Conservation (phyloP, 2,329 filamentous ascomycete species). For the Leptographium radiaticola region DNA sequence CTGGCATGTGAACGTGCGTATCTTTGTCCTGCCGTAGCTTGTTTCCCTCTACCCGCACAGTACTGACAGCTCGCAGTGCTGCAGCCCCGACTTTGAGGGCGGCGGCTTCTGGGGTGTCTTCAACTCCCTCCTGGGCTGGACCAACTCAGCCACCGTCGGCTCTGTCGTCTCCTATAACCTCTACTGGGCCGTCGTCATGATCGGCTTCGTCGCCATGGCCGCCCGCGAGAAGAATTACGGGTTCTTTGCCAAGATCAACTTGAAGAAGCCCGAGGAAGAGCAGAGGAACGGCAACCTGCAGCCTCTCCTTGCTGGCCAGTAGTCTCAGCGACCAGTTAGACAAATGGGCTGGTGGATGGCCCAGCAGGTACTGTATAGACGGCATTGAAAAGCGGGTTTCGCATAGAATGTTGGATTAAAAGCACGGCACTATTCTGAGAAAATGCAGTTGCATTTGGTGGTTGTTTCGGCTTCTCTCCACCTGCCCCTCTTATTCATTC, state of each 20-base stretch:
- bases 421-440: too few species aligned
- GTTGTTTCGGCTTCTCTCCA: too few species aligned
- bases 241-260: background rate
- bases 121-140: slow-evolving; percentile 77
- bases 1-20: slow-evolving; percentile 53
- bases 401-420: too few species aligned
- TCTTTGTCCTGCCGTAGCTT: too few species aligned
- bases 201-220: slow-evolving; percentile 8
- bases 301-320: slow-evolving; percentile 4
- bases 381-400: too few species aligned
- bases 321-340: too few species aligned
- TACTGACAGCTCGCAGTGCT: slow-evolving; percentile 43
- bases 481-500: too few species aligned
- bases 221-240: slow-evolving; percentile 6
- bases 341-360: too few species aligned
- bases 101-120: slow-evolving; percentile 71
- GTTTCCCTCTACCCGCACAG: background rate
- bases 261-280: background rate
- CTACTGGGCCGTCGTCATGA: slow-evolving; percentile 52
- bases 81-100: slow-evolving; percentile 60
- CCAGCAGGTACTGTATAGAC: too few species aligned
- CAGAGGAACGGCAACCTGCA: slow-evolving; percentile 1
- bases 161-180: slow-evolving; percentile 80
- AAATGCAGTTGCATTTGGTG: too few species aligned
- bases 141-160: slow-evolving; percentile 76